Evolutionary conservation across 768 basidiomycete genomes (phyloP), one percentile per base, ranked within the genome.

Genomic region (Phlegmacium glaucopus): DNA sequence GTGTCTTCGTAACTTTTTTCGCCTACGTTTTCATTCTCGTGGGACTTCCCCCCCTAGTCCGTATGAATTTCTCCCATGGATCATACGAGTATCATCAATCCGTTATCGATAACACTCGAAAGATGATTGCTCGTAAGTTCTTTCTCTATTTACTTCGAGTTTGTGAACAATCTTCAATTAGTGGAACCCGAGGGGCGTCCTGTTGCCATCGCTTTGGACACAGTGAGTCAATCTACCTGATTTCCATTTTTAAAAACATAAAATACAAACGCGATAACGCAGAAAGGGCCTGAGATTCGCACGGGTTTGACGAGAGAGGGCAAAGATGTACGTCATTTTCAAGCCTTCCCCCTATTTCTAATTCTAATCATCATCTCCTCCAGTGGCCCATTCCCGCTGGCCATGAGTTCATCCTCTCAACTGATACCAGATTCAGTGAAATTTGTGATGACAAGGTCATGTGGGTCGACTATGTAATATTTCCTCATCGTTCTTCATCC

Each of bases 11-110:
- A 32, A 18, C 17, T n/a, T 16, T 13, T 32, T 38, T 22, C n/a
- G 17, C 30, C n/a, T n/a, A n/a, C n/a, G n/a, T n/a, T n/a, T n/a
- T n/a, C n/a, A 18, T 28, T 16, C 27, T 36, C 42, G 25, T 45
- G 15, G 25, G 13, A 4, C 7, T n/a, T n/a, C n/a, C n/a, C 10
- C 29, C 45, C 47, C 35, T 58, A 97, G 96, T 99, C 54, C 94
- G 96, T 71, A 98, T 99, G 96, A 99, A 99, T 80, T 99, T 98
- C 68, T 98, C 95, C 45, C 96, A 99, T 82, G 96, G 96, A 39
- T 87, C 87, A 47, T 94, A 99, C 70, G 93, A 94, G 61, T 98
- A 95, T 68, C 96, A 98, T 73, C 94, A 99, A 74, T 94, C 90
- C 55, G 96, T 98, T 57, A 93, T 99, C 65, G 94, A 98, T 75